These are phyloP conservation scores for Citrullus colocynthis DNA, from an alignment of 306 rosid genomes.

Conservation along the genomic window DNA sequence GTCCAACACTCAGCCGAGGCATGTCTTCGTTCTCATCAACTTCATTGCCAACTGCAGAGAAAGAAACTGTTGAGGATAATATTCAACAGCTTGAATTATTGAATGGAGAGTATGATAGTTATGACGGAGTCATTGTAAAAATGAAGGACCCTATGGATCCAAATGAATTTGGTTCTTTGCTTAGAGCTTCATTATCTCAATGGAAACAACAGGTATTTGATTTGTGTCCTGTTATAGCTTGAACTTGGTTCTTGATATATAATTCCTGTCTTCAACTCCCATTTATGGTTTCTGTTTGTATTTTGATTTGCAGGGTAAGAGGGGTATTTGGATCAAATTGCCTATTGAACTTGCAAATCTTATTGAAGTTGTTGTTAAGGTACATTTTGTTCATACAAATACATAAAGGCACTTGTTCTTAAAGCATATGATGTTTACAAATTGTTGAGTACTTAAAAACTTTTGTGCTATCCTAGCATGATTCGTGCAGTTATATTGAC, in stretches of 20 bases:
- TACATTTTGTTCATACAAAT: conserved; percentile 6
- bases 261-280: neutral
- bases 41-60: neutral
- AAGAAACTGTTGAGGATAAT: neutral
- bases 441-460: neutral
- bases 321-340: conserved; percentile 76
- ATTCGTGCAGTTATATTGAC: neutral
- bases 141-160: conserved; percentile 43
- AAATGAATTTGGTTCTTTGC: conserved; percentile 27
- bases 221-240: neutral
- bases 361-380: conserved; percentile 50
- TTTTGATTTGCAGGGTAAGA: conserved; percentile 46
- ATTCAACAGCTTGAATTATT: conserved; percentile 20
- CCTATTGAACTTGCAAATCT: conserved; percentile 45
- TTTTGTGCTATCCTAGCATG: neutral
- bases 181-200: conserved; percentile 38
- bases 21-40: neutral
- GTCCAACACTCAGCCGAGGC: neutral
- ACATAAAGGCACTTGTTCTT: neutral
- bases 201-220: conserved; percentile 57
- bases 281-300: neutral
- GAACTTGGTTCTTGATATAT: neutral
- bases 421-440: neutral
- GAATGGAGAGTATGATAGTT: conserved; percentile 32
- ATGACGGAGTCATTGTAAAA: conserved; percentile 57